Evolutionary conservation across 495 filamentous ascomycete species (phyloP).

Genomic region (Aspergillus carlsbadensis): DNA sequence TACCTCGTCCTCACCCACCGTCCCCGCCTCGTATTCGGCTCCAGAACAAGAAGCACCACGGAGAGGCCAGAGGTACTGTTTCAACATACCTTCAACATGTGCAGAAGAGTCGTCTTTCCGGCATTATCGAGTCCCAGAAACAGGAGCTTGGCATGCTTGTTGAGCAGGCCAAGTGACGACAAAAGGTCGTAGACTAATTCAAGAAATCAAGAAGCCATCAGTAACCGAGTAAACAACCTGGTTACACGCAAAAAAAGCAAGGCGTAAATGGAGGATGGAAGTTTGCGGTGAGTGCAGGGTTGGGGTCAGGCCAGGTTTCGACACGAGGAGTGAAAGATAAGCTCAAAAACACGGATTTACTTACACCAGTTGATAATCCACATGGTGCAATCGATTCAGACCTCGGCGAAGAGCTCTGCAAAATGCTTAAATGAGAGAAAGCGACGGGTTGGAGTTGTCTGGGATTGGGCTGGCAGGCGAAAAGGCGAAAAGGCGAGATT

Average conservation of each 20-base stretch:
- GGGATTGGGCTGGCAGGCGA: constrained; percentile 10
- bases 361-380: constrained; percentile 97
- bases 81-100: constrained; percentile 83
- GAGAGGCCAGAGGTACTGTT: constrained; percentile 5
- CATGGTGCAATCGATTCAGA: constrained; percentile 56
- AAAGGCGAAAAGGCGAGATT: constrained; percentile 37
- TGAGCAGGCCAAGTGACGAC: constrained; percentile 83
- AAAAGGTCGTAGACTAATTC: constrained; percentile 86
- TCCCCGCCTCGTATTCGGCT: neutral
- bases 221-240: constrained; percentile 1
- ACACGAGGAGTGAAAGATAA: neutral
- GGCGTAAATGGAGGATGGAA: neutral
- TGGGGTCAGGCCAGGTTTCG: constrained; percentile 4
- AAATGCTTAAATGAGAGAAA: neutral
- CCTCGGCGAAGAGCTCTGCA: constrained; percentile 1
- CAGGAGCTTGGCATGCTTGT: constrained; percentile 95
- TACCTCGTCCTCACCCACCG: neutral
- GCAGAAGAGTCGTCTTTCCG: constrained; percentile 90
- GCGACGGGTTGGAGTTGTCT: neutral
- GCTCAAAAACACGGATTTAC: constrained; percentile 29
- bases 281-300: neutral
- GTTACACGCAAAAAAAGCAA: neutral
- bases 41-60: neutral
- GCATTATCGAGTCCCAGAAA: constrained; percentile 97
- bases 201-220: constrained; percentile 5